Base-by-base conservation (phyloP, 202 grass and related monocot genomes). In the Setaria italica region DNA sequence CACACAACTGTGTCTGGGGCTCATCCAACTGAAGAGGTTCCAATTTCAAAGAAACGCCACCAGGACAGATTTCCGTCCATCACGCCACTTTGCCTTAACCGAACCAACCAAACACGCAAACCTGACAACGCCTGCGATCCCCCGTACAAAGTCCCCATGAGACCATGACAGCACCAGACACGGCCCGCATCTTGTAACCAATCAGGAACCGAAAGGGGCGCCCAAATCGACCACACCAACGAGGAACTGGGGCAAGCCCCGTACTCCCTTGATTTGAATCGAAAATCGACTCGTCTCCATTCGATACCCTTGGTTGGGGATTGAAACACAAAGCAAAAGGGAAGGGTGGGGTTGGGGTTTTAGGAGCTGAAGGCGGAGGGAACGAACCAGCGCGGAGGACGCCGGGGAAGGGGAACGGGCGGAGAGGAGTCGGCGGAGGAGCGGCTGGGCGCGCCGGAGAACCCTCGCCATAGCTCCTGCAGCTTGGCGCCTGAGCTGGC, bases 381-480 rank as follows among this genome's bases (percentile, higher is more conserved):
- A 15, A 56, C 72, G 14, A 85, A 85, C 82, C 82, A 32, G 82
- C 4, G 37, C 48, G 6, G 60, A 54, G 46, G 71, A 68, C 2
- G 30, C 14, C n/a, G 82, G 25, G 0, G 43, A 66, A 42, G 62
- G 72, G 11, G 59, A 60, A 76, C 2, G 34, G 34, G 19, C 55
- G 34, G 60, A 9, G n/a, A 84, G 72, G 71, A 66, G 33, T 15
- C 59, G 70, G 20, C 46, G 82, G 59, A 84, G 19, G 46, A 83
- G 41, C 56, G 72, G 60, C 8, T 33, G 72, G 60, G 34, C 47
- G 5, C 48, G 47, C 62, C 72, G 59, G 72, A 67, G 72, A 35
- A 84, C 48, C 62, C 60, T 77, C 59, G 82, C 71, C 82, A 85
- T 85, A 35, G 48, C 60, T 63, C 60, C 29, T 13, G 57, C 57